phyloP scores from a whole-genome alignment of 2,329 filamentous ascomycete species.

The Aureobasidium sp. region DNA sequence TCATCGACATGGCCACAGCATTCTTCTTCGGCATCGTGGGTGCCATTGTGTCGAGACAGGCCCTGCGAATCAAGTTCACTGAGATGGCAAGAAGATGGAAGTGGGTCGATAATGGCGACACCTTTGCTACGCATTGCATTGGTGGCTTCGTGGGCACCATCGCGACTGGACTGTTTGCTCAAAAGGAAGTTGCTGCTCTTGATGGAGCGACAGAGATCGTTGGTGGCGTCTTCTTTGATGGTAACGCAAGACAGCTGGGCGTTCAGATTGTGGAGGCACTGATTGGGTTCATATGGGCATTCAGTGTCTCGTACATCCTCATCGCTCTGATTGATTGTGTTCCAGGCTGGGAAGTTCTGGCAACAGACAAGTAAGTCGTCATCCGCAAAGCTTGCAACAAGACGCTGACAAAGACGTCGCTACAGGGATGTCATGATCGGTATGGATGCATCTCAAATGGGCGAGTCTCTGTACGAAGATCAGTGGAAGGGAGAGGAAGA shows the following conservation, averaged over 20 bases:
- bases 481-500: constrained; percentile 31
- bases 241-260: constrained; percentile 43
- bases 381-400: too few species aligned
- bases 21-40: constrained; percentile 44
- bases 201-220: constrained; percentile 44
- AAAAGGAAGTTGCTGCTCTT: constrained; percentile 46
- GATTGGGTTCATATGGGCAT: constrained; percentile 47
- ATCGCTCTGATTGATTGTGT: constrained; percentile 47
- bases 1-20: constrained; percentile 44
- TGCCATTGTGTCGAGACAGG: constrained; percentile 44
- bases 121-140: constrained; percentile 49
- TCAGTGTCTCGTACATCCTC: constrained; percentile 42
- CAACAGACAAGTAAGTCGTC: constrained; percentile 43
- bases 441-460: constrained; percentile 46
- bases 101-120: constrained; percentile 51
- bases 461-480: constrained; percentile 39
- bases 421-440: constrained; percentile 40
- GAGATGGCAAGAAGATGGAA: constrained; percentile 39
- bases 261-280: constrained; percentile 46
- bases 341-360: constrained; percentile 46
- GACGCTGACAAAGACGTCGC: too few species aligned
- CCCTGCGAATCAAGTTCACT: constrained; percentile 47
- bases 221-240: constrained; percentile 48
- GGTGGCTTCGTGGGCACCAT: constrained; percentile 46
- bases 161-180: constrained; percentile 45